Percentiles rank a stretch among this genome's conserved stretches.
Evolutionary conservation across 176 grass and related monocot genomes (phyloP).

Genomic region (Otatea glauca): DNA sequence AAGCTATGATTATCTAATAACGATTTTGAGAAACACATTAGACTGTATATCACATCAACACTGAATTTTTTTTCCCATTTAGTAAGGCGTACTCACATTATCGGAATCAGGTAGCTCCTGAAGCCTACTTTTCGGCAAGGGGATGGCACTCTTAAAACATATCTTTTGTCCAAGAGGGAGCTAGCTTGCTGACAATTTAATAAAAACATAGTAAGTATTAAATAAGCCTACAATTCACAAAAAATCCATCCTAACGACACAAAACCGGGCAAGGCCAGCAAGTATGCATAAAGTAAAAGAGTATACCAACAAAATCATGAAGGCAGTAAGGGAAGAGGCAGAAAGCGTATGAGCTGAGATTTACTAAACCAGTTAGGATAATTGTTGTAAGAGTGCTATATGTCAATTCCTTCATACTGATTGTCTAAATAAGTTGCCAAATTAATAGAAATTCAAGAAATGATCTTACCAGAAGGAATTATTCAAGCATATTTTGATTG

Average conservation of each 20-base stretch:
- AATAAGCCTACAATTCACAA: slow-evolving; percentile 51
- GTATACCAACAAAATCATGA: slow-evolving; percentile 67
- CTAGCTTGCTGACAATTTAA: neutral
- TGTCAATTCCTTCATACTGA: slow-evolving; percentile 6
- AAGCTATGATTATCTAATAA: slow-evolving; percentile 91
- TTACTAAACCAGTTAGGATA: slow-evolving; percentile 77
- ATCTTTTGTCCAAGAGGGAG: too few species aligned
- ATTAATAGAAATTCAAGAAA: neutral
- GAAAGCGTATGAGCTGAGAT: slow-evolving; percentile 74
- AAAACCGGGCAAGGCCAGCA: slow-evolving; percentile 57
- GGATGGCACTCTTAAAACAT: slow-evolving; percentile 95
- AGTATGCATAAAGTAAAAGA: slow-evolving; percentile 59
- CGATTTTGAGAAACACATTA: slow-evolving; percentile 33
- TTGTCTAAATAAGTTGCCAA: neutral
- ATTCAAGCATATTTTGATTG: slow-evolving; percentile 81
- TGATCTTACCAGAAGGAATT: slow-evolving; percentile 79
- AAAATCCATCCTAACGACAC: slow-evolving; percentile 72
- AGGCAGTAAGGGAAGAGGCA: slow-evolving; percentile 49
- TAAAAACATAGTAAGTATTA: slow-evolving; percentile 22
- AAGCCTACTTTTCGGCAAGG: slow-evolving; percentile 72
- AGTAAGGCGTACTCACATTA: slow-evolving; percentile 59
- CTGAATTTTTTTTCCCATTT: slow-evolving; percentile 7
- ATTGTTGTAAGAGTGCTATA: slow-evolving; percentile 61
- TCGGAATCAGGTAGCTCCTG: slow-evolving; percentile 82
- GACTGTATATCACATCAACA: slow-evolving; percentile 7